Base-by-base conservation (phyloP, 1,139 yeast species). In the Lodderomyces beijingensis region DNA sequence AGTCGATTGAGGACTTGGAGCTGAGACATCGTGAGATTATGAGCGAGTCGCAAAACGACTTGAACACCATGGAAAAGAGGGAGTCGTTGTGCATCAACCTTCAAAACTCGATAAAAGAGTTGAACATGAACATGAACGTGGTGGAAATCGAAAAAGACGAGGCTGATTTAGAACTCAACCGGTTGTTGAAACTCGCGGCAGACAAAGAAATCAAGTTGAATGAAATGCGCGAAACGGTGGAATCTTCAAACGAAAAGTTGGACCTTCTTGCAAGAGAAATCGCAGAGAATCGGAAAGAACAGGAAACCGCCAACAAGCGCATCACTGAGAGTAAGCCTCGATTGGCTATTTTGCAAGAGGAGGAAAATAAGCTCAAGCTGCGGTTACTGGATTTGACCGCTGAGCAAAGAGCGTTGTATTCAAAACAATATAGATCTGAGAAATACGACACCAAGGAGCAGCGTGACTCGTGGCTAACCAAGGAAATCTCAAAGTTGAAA, bases 341-440 rank as follows among this genome's bases (percentile, higher is more conserved):
- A 17, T 60, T 75, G 31, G 54, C 56, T 3, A 40, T 53, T 5
- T 52, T 77, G 15, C 65, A 58, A 29, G 41, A 46, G 0, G 51
- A 60, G 33, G 87, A 83, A 49, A 33, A 48, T 0, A 46, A 45
- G 0, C 42, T 69, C 10, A 73, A 73, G 39, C 44, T 52, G 2
- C 51, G 63, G 30, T 55, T 83, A 23, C 49, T 62, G 3, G 63
- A 65, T 11, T 50, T 77, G 27, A 68, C 69, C 33, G 64, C 77
- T 2, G 67, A 62, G 23, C 88, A 83, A 52, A 66, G 85, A 42
- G 70, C 78, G 6, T 57, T 89, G 7, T 74, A 83, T 36, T 67
- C 87, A 9, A 89, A 88, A 49, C 86, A 81, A 46, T 87, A 83
- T 28, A 73, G 91, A 36, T 75, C 75, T 43, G 70, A 78, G 27